Base-by-base conservation (phyloP, 2,329 filamentous ascomycete genomes). In the Madurella fahalii region DNA sequence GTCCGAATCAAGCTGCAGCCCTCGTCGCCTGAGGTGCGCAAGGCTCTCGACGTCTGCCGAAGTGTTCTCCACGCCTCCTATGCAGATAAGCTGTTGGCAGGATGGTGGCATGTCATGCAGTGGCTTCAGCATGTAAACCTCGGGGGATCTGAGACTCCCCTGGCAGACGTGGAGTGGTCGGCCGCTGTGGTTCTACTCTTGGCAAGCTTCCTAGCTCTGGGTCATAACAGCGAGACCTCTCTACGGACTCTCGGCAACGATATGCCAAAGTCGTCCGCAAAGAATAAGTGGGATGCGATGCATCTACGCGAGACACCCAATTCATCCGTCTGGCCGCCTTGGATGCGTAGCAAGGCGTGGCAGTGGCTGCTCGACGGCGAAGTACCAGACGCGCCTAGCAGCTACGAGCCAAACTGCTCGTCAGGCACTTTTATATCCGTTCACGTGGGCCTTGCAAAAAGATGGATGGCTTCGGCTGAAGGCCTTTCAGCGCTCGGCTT, bases 61-160 rank as follows among this genome's bases (percentile, higher is more conserved):
- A 84, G 85, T 59, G 78, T 87, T 34, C 68, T 91, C 30, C 81
- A 82, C 7, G 74, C 82, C 17, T 74, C 77, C 0, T 75, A 80
- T 40, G 82, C 72, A 57, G 85, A 75, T 72, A 87, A 75, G 25
- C 71, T 90, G 9, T 72, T 89, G 53, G 78, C 84, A 9, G 83
- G 80, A 2, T 92, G 88, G 86, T 88, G 87, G 80, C 85, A 89
- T 65, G 77, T 82, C 17, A 80, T 87, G 70, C 81, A 83, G 58
- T 93, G 88, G 88, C 73, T 89, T 40, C 55, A 57, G 13, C 42
- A 42, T 17, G 25, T 41, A 13, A 50, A 56, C 5, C 34, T 31
- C 3, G 40, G 50, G 7, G 58, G 54, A 12, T 41, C 58, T 3
- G 50, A 52, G 0, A 70, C 77, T 4, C 65, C 73, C 8, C 67